Conservation (phyloP, 2,329 filamentous ascomycete species). For the Sclerotinia minor region DNA sequence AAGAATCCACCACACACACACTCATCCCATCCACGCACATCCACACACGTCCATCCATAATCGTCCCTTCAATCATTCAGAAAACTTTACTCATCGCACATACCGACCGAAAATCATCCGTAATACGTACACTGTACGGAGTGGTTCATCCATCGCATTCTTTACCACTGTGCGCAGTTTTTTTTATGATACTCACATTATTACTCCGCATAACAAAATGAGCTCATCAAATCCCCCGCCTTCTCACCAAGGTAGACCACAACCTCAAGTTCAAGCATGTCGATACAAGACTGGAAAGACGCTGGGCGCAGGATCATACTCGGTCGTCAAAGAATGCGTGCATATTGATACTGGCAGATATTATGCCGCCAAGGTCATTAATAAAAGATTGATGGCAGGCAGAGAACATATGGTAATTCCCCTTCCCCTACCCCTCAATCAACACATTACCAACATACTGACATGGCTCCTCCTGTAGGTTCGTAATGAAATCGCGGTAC, state of each 20-base stretch:
- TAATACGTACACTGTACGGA: neutral
- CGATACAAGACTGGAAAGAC: slow-evolving; percentile 99
- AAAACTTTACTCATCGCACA: neutral
- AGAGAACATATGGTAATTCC: slow-evolving; percentile 88
- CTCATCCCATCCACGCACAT: no score
- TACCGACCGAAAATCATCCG: neutral
- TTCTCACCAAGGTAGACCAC: slow-evolving; percentile 31
- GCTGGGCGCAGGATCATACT: slow-evolving; percentile 93
- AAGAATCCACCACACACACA: no score
- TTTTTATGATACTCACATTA: neutral
- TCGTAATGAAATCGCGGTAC: slow-evolving; percentile 94
- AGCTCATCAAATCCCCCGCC: slow-evolving; percentile 3
- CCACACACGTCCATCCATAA: neutral
- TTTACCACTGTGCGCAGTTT: neutral
- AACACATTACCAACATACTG: neutral
- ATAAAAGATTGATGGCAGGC: slow-evolving; percentile 96
- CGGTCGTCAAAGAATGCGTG: slow-evolving; percentile 97
- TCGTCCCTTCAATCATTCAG: neutral
- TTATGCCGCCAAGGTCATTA: slow-evolving; percentile 99
- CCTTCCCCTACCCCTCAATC: slow-evolving; percentile 18
- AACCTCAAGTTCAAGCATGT: slow-evolving; percentile 73
- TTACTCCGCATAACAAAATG: slow-evolving; percentile 13
- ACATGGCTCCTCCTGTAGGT: slow-evolving; percentile 56
- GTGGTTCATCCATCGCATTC: neutral
- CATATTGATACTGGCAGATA: slow-evolving; percentile 97